A percentile compares a stretch with the other conserved stretches of the same genome.
Evolutionary conservation across 306 rosid genomes (phyloP).

Genomic region (Carpinus viminea): DNA sequence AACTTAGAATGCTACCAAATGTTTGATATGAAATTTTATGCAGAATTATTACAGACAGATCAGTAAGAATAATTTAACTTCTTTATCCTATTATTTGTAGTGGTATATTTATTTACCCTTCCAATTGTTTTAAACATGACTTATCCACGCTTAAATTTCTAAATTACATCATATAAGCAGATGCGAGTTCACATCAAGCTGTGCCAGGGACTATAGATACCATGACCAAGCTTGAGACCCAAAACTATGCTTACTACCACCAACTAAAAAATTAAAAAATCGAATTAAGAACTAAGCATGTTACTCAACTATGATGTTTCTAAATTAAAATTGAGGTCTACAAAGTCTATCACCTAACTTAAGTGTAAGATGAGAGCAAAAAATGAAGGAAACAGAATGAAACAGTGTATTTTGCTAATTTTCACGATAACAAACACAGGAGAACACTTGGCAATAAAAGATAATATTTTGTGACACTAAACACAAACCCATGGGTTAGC

Average conservation of each 20-base stretch:
- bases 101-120: background rate
- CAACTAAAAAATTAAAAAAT: background rate
- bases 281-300: background rate
- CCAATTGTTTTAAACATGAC: background rate
- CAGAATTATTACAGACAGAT: background rate
- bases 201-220: background rate
- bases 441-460: background rate
- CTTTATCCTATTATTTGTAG: background rate
- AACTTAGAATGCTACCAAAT: background rate
- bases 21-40: background rate
- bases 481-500: slow-evolving; percentile 16
- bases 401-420: background rate
- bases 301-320: background rate
- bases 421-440: background rate
- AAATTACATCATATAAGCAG: background rate
- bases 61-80: background rate
- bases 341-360: background rate
- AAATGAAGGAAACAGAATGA: background rate
- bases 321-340: background rate
- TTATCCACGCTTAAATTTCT: background rate
- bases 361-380: background rate
- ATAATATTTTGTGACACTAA: background rate
- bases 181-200: background rate
- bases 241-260: background rate
- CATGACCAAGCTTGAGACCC: background rate